A percentile compares a stretch with the other conserved stretches of the same genome.
Evolutionary conservation across 495 filamentous ascomycete species (phyloP).

Genomic region (Lepidopterella palustris): DNA sequence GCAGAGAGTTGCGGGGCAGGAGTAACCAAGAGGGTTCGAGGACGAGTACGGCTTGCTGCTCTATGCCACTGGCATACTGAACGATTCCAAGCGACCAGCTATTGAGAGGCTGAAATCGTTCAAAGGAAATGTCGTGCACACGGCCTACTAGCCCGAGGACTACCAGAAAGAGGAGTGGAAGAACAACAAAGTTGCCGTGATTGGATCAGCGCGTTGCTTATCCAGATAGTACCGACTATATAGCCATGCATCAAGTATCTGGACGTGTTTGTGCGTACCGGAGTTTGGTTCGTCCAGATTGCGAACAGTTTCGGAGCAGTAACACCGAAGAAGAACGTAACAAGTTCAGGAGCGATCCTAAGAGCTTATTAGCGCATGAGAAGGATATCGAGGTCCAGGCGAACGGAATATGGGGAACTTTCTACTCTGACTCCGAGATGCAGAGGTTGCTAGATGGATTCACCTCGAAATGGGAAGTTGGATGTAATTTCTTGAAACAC

Average conservation of each 20-base stretch:
- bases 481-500: conserved; percentile 17
- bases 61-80: conserved; percentile 36
- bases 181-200: conserved; percentile 40
- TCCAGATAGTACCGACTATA: conserved; percentile 41
- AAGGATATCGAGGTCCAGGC: conserved; percentile 39
- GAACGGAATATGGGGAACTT: conserved; percentile 37
- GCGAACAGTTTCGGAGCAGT: conserved; percentile 31
- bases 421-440: conserved; percentile 32
- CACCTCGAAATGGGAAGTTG: conserved; percentile 34
- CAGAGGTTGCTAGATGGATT: conserved; percentile 40
- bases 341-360: conserved; percentile 33
- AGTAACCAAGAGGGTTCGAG: conserved; percentile 9
- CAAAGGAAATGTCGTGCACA: conserved; percentile 48
- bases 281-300: conserved; percentile 37
- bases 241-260: conserved; percentile 35
- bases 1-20: not conserved
- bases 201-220: conserved; percentile 37
- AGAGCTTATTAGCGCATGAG: conserved; percentile 32
- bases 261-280: conserved; percentile 36
- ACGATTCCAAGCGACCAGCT: conserved; percentile 35
- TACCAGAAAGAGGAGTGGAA: conserved; percentile 51
- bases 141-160: conserved; percentile 45
- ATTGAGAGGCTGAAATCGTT: conserved; percentile 37
- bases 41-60: conserved; percentile 35
- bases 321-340: conserved; percentile 32